These are phyloP conservation scores for Licmophora abbreviata DNA, from an alignment of 108 stramenopile species.

Conservation along the genomic window DNA sequence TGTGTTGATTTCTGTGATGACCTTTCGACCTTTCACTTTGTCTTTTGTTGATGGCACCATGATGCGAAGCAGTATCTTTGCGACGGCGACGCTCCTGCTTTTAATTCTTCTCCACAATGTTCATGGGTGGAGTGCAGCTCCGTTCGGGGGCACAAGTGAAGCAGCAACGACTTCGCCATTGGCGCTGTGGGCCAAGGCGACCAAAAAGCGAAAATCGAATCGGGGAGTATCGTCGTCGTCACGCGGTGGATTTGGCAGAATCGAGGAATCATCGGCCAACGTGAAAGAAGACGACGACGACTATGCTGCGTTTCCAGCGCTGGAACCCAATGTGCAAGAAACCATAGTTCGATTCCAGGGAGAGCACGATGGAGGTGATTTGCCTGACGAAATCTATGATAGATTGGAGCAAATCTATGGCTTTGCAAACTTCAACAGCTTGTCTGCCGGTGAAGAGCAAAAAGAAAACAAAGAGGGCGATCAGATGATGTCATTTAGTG, in stretches of 20 bases:
- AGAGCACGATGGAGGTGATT: constrained; percentile 10
- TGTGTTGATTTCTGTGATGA: no score
- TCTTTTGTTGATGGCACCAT: no score
- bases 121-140: no score
- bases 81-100: no score
- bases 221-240: not conserved
- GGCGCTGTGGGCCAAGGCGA: not conserved
- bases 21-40: no score
- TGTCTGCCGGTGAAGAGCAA: not conserved
- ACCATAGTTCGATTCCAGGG: constrained; percentile 43
- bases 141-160: no score
- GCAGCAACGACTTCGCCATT: no score
- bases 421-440: constrained; percentile 56
- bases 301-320: constrained; percentile 47
- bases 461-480: constrained; percentile 5
- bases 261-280: not conserved
- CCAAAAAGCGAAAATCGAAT: not conserved
- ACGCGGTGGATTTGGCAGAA: constrained; percentile 16
- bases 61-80: no score
- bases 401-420: constrained; percentile 79
- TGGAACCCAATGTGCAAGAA: constrained; percentile 43
- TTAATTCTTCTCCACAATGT: no score
- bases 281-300: constrained; percentile 15
- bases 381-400: constrained; percentile 70
- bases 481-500: constrained; percentile 31